phyloP scores from a whole-genome alignment of 805 yeast species.

The Lipomyces yamanashiensis region DNA sequence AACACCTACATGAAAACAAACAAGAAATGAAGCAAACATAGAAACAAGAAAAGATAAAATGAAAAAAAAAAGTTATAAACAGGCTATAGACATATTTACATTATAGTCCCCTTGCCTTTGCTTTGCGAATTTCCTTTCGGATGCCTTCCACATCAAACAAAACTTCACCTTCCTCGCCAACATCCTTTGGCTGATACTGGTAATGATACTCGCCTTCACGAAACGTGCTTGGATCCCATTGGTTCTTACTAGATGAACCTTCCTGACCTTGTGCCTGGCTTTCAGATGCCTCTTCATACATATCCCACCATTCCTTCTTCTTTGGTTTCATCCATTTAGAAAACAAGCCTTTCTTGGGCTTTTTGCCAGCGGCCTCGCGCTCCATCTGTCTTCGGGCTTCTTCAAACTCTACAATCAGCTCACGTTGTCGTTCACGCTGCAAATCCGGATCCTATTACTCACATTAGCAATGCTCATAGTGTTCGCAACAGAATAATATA shows the following conservation, averaged over 20 bases:
- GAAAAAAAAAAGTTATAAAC: background rate
- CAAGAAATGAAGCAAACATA: background rate
- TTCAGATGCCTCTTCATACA: constrained; percentile 43
- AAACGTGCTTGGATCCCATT: constrained; percentile 23
- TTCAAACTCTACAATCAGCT: constrained; percentile 81
- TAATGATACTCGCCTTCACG: constrained; percentile 20
- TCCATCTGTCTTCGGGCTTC: constrained; percentile 70
- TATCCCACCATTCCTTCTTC: constrained; percentile 63
- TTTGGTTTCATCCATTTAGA: constrained; percentile 53
- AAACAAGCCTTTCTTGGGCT: constrained; percentile 47
- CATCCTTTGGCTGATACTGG: constrained; percentile 22
- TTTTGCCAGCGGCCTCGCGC: constrained; percentile 30
- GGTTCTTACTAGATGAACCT: constrained; percentile 3
- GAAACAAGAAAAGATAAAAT: background rate
- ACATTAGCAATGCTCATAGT: background rate
- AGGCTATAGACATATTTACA: background rate
- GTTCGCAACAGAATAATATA: background rate
- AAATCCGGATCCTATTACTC: constrained; percentile 70
- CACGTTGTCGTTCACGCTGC: constrained; percentile 74
- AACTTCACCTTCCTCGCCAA: constrained; percentile 49
- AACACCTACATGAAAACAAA: constrained; percentile 1
- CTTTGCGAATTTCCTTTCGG: constrained; percentile 44
- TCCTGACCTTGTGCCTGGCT: background rate
- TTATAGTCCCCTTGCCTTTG: constrained; percentile 38
- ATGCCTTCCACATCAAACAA: constrained; percentile 50